These are phyloP conservation scores for Alternaria triticina DNA, from an alignment of 2,329 filamentous ascomycete genomes.

Conservation along the genomic window DNA sequence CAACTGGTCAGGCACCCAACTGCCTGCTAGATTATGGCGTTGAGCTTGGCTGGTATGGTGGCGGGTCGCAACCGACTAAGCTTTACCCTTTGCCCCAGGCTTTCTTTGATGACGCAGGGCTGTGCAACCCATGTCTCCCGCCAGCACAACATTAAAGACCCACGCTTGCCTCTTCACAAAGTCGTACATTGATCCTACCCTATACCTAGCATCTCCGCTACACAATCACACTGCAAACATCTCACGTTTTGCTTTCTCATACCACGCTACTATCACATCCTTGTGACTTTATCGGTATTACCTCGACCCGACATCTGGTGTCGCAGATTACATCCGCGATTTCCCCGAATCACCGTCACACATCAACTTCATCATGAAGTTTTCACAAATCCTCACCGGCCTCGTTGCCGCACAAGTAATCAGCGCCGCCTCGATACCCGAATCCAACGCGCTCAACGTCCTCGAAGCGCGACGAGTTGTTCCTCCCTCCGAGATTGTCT, in stretches of 20 bases:
- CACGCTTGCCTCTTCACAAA: constrained; percentile 6
- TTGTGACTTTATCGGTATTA: not conserved
- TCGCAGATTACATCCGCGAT: constrained; percentile 7
- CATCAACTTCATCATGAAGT: constrained; percentile 31
- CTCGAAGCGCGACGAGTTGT: constrained; percentile 25
- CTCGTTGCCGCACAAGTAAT: constrained; percentile 28
- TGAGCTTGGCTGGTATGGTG: constrained; percentile 1
- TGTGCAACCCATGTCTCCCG: constrained; percentile 6
- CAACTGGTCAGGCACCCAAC: not conserved
- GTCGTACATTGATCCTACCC: not conserved
- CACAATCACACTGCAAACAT: constrained; percentile 8
- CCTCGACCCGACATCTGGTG: not conserved
- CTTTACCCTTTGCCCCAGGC: constrained; percentile 5
- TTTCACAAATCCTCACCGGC: constrained; percentile 31
- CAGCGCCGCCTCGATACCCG: constrained; percentile 37
- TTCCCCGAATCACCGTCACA: constrained; percentile 5
- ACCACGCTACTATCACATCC: not conserved
- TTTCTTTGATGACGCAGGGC: constrained; percentile 22
- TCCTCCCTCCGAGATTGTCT: constrained; percentile 28
- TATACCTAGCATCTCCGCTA: constrained; percentile 8
- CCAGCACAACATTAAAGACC: constrained; percentile 13
- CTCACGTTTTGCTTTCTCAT: not conserved
- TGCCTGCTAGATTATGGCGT: not conserved
- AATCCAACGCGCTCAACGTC: constrained; percentile 30
- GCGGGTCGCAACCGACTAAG: constrained; percentile 1